Evolutionary conservation across 192 early-diverging fungal species (phyloP).

Genomic region (Linderina pennispora): DNA sequence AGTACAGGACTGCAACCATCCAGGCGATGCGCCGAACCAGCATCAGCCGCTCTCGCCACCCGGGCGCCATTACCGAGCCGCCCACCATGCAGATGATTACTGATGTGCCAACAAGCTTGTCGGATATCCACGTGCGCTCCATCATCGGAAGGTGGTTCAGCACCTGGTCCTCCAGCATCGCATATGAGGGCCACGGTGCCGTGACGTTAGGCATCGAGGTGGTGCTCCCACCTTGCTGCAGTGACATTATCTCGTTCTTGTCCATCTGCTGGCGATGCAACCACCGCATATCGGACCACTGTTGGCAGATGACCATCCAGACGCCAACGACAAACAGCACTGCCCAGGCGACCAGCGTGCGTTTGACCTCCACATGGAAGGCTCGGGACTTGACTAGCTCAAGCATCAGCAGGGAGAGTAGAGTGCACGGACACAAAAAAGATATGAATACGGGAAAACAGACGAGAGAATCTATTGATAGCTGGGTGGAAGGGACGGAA

Average conservation of each 20-base stretch:
- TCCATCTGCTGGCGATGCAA: slow-evolving; percentile 5
- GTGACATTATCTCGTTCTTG: background rate
- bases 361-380: slow-evolving; percentile 25
- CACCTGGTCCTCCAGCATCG: slow-evolving; percentile 44
- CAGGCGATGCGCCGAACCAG: slow-evolving; percentile 49
- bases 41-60: slow-evolving; percentile 50
- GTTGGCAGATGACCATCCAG: slow-evolving; percentile 49
- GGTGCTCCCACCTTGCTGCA: background rate
- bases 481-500: too few species aligned
- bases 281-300: slow-evolving; percentile 48
- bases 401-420: too few species aligned
- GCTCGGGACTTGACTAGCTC: slow-evolving; percentile 7
- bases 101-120: slow-evolving; percentile 47
- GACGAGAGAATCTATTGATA: too few species aligned
- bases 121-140: slow-evolving; percentile 43
- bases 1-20: slow-evolving; percentile 51
- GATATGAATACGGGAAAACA: too few species aligned
- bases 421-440: background rate
- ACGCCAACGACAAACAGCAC: slow-evolving; percentile 33
- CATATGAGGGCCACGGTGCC: slow-evolving; percentile 15
- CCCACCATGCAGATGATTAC: slow-evolving; percentile 40
- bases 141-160: slow-evolving; percentile 46
- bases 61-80: slow-evolving; percentile 27
- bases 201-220: background rate
- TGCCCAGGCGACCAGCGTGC: slow-evolving; percentile 22